Percentiles rank a stretch among this genome's conserved stretches.
phyloP scores from a whole-genome alignment of 257 asterid species.

The Solanum pennellii region DNA sequence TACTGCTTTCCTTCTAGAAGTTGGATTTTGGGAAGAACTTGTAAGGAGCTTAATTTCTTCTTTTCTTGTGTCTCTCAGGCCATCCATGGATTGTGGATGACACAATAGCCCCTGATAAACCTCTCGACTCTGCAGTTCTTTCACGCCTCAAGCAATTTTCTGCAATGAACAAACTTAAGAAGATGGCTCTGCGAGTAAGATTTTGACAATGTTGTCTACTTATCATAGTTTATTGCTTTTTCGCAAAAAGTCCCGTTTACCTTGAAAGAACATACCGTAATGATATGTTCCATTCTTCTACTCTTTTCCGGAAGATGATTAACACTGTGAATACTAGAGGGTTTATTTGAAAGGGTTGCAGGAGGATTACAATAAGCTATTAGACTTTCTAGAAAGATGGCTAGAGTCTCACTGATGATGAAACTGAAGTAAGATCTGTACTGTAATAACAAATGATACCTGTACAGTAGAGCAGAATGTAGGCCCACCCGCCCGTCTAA shows the following conservation, averaged over 20 bases:
- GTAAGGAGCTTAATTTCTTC: not conserved
- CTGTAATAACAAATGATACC: not conserved
- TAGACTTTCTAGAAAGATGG: not conserved
- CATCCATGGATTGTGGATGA: conserved; percentile 96
- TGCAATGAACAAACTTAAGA: conserved; percentile 95
- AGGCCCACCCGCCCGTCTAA: not conserved
- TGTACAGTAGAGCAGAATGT: not conserved
- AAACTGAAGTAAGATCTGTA: not conserved
- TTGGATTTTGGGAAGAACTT: not conserved
- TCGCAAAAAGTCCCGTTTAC: not conserved
- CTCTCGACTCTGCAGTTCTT: conserved; percentile 90
- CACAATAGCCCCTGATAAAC: conserved; percentile 85
- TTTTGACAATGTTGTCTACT: not conserved
- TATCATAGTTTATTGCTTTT: not conserved
- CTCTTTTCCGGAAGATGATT: not conserved
- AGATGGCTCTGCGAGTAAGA: conserved; percentile 92
- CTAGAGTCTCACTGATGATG: not conserved
- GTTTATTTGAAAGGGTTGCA: not conserved
- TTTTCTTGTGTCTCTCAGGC: conserved; percentile 29
- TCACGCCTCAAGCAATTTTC: conserved; percentile 97
- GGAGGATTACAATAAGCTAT: not conserved
- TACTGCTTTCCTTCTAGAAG: not conserved
- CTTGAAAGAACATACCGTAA: not conserved
- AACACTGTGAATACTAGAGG: not conserved
- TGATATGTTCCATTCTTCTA: not conserved